Conservation (phyloP, 2,329 filamentous ascomycete genomes). For the Penicillium expansum region DNA sequence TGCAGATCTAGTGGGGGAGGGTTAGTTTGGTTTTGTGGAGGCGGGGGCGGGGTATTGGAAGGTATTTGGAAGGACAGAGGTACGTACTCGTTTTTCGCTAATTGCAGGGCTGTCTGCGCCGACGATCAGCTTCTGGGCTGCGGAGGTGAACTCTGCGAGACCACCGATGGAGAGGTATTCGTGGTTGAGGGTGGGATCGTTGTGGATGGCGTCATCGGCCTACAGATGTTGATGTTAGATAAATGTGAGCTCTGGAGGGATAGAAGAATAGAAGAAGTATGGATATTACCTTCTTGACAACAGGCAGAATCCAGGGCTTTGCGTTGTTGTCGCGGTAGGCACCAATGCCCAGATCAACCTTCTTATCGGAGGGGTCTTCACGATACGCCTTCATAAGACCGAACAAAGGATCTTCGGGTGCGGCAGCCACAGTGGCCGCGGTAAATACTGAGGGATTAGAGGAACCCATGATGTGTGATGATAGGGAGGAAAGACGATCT, state of each 20-base stretch:
- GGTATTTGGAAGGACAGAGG: not conserved
- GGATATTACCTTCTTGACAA: slow-evolving; percentile 79
- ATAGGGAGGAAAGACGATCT: slow-evolving; percentile 35
- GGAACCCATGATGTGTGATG: slow-evolving; percentile 64
- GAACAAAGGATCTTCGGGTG: slow-evolving; percentile 93
- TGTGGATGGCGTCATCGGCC: slow-evolving; percentile 86
- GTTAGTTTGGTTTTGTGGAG: not conserved
- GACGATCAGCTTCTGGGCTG: slow-evolving; percentile 86
- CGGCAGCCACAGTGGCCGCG: slow-evolving; percentile 75
- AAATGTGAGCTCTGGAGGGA: not conserved
- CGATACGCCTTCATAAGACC: slow-evolving; percentile 85
- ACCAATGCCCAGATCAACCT: slow-evolving; percentile 92
- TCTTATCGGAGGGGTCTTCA: slow-evolving; percentile 70
- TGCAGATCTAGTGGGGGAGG: slow-evolving; percentile 53
- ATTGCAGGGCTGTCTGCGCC: slow-evolving; percentile 77
- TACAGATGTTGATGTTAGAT: slow-evolving; percentile 40
- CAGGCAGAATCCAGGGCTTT: slow-evolving; percentile 95
- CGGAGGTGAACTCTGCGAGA: slow-evolving; percentile 77
- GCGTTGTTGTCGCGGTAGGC: slow-evolving; percentile 93
- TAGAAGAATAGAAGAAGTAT: no score
- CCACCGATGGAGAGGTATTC: slow-evolving; percentile 98
- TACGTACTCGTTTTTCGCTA: slow-evolving; percentile 69
- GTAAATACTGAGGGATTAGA: slow-evolving; percentile 66
- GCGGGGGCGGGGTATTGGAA: not conserved
- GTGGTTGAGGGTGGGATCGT: slow-evolving; percentile 89